Conservation (phyloP, 495 filamentous ascomycete genomes). For the Aspergillus kassunensis region DNA sequence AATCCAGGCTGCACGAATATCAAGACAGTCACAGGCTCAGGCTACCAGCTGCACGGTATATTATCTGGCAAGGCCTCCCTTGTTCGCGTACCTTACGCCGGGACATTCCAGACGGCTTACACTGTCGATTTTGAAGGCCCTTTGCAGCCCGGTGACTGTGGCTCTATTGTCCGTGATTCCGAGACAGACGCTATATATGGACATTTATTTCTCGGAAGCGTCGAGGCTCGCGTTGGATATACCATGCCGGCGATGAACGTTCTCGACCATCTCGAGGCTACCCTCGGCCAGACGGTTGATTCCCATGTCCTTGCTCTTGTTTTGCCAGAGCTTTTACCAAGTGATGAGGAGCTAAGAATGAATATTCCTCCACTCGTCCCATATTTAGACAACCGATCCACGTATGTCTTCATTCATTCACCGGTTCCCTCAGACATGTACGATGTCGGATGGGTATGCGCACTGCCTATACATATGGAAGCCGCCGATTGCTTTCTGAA, state of each 20-base stretch:
- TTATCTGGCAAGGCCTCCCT: neutral
- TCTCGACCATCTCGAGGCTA: neutral
- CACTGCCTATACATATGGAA: too few relatives aligned
- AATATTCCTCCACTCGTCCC: too few relatives aligned
- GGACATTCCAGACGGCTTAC: neutral
- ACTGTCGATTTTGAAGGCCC: neutral
- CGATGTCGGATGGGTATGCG: too few relatives aligned
- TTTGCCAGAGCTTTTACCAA: neutral
- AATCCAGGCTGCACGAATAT: neutral
- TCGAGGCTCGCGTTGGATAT: neutral
- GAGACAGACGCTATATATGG: neutral
- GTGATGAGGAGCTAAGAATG: too few relatives aligned
- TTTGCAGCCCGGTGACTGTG: neutral
- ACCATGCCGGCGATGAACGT: neutral
- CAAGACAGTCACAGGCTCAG: neutral
- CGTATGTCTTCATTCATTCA: too few relatives aligned
- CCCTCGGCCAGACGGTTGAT: neutral
- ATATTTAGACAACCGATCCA: too few relatives aligned
- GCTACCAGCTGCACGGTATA: neutral
- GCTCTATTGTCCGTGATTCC: neutral
- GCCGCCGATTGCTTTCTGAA: too few relatives aligned
- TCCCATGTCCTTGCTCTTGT: neutral
- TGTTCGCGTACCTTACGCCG: neutral
- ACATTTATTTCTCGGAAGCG: neutral
- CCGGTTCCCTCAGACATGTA: too few relatives aligned